Evolutionary conservation across 345 rosid species (phyloP), one percentile per base, ranked within the genome.

Genomic region (Schrenkiella parvula): DNA sequence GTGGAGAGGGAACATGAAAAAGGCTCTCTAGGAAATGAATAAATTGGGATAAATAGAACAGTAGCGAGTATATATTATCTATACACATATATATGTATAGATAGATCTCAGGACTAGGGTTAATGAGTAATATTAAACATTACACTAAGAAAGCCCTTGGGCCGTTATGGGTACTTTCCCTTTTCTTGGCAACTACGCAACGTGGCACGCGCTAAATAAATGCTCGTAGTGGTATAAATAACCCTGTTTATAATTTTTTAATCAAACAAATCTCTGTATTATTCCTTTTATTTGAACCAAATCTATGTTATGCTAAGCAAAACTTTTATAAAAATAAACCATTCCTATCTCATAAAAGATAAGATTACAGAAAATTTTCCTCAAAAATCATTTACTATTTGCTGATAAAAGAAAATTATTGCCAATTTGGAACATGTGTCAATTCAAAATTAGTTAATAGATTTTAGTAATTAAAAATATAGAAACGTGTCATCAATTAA

Each of bases 131-230:
- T 28, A n/a, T 8, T 42, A 38, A n/a, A 37, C 46, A 22, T 23
- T 23, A 5, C 12, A 14, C 6, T 21, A 19, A 55, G 8, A 34
- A 17, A 31, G 28, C 14, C 15, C 13, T 22, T 38, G 53, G 61
- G 37, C 55, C 47, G n/a, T 52, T 64, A n/a, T n/a, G 15, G 26
- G 9, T 21, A 39, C 11, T 22, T 65, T 50, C 39, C 22, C 1
- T 39, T 64, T 67, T 59, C 64, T 75, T 67, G 47, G 0, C 38
- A 18, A 23, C n/a, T 52, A 62, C 25, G 70, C 59, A 42, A 75
- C 74, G 52, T 75, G 75, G 48, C 79, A 75, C 70, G 75, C 62
- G 47, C 1, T 6, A 14, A 46, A 4, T 66, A 9, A 58, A 66
- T 74, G 65, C 38, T 43, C n/a, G 0, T 6, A 0, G 18, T 14